phyloP scores from a whole-genome alignment of 2,329 filamentous ascomycete genomes.

The Pyricularia sp. region DNA sequence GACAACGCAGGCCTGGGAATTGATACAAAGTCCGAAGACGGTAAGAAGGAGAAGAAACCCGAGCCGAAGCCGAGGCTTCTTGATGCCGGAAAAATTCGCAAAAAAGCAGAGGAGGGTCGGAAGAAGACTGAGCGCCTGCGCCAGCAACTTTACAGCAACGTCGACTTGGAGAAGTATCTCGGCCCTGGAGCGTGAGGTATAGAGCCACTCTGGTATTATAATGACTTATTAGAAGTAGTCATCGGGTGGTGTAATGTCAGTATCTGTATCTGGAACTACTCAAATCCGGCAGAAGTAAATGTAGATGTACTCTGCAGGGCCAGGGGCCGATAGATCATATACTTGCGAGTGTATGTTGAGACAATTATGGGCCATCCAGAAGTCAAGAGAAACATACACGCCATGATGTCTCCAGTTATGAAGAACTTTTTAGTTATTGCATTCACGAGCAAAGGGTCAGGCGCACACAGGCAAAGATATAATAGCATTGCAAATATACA shows the following conservation, averaged over 20 bases:
- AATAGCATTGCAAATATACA: neutral
- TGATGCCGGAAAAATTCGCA: conserved; percentile 62
- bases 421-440: no score
- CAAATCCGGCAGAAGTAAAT: no score
- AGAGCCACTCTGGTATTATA: neutral
- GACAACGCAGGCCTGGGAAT: conserved; percentile 57
- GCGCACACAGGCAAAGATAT: neutral
- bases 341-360: no score
- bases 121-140: conserved; percentile 54
- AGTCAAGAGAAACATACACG: no score
- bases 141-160: conserved; percentile 62
- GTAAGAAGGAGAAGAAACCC: conserved; percentile 28
- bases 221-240: neutral
- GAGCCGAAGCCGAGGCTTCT: conserved; percentile 31
- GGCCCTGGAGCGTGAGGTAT: conserved; percentile 22
- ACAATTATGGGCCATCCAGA: no score
- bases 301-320: no score
- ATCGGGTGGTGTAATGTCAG: neutral
- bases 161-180: conserved; percentile 70
- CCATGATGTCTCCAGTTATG: no score
- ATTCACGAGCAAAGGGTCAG: neutral
- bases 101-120: conserved; percentile 51
- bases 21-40: conserved; percentile 39
- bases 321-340: no score
- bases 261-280: no score